Evolutionary conservation across 768 basidiomycete genomes (phyloP).

Genomic region (Collybiopsis confluens): DNA sequence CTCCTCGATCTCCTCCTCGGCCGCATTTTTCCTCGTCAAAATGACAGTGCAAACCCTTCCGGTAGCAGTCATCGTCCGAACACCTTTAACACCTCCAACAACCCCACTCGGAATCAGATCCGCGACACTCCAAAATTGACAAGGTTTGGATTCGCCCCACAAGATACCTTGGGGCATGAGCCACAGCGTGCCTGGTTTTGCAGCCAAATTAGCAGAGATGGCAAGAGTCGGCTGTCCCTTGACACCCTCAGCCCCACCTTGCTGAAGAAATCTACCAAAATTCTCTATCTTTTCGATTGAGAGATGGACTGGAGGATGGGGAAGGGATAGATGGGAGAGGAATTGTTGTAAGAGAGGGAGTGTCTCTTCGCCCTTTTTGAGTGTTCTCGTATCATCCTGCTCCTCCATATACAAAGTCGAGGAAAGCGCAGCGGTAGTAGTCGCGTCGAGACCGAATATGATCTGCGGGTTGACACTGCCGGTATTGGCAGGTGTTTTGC

Average conservation of each 20-base stretch:
- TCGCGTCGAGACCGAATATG: slow-evolving; percentile 70
- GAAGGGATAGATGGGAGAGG: slow-evolving; percentile 42
- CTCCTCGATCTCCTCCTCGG: slow-evolving; percentile 18
- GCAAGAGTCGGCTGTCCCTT: slow-evolving; percentile 45
- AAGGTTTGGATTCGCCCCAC: slow-evolving; percentile 43
- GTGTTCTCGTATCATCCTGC: slow-evolving; percentile 20
- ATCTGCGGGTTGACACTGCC: slow-evolving; percentile 51
- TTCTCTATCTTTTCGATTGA: not conserved
- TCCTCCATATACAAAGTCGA: slow-evolving; percentile 33
- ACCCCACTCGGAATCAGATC: slow-evolving; percentile 20
- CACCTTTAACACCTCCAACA: slow-evolving; percentile 22
- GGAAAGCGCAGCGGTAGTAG: slow-evolving; percentile 38
- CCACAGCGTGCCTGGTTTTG: slow-evolving; percentile 45
- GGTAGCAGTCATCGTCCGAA: slow-evolving; percentile 39
- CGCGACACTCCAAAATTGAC: slow-evolving; percentile 43
- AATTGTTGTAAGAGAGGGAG: slow-evolving; percentile 47
- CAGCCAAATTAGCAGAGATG: slow-evolving; percentile 57
- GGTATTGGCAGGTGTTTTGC: slow-evolving; percentile 37
- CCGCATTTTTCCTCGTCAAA: slow-evolving; percentile 15
- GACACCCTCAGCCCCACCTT: slow-evolving; percentile 43
- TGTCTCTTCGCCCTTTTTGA: slow-evolving; percentile 51
- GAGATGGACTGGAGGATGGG: slow-evolving; percentile 44
- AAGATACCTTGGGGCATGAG: slow-evolving; percentile 42
- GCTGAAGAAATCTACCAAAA: slow-evolving; percentile 47
- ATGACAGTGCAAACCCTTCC: slow-evolving; percentile 46